Conservation (phyloP, 305 asterid species). For the Rubia peregrina region DNA sequence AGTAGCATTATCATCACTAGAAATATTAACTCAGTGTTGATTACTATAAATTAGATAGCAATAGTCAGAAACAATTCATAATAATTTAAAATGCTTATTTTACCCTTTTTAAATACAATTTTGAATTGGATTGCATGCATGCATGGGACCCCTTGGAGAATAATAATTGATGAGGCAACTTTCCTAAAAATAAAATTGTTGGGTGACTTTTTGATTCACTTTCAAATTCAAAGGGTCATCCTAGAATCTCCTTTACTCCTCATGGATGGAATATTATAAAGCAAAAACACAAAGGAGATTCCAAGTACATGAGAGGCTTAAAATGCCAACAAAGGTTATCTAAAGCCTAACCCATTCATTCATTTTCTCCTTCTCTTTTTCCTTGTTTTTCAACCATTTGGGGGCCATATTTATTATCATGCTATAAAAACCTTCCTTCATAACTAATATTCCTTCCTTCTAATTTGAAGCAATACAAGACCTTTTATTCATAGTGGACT, state of each 20-base stretch:
- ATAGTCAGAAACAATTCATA: no score
- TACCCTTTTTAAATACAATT: no score
- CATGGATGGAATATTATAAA: constrained; percentile 54
- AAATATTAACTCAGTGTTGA: no score
- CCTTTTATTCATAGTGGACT: constrained; percentile 1
- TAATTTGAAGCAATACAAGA: no score
- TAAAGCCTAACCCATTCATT: constrained; percentile 7
- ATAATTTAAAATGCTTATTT: no score
- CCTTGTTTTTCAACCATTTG: constrained; percentile 42
- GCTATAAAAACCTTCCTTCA: constrained; percentile 11
- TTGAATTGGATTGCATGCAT: neutral
- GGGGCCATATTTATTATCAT: constrained; percentile 37
- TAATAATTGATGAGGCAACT: constrained; percentile 47
- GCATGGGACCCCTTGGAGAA: constrained; percentile 36
- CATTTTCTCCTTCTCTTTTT: constrained; percentile 24
- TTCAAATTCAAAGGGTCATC: constrained; percentile 47
- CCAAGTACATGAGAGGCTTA: constrained; percentile 37
- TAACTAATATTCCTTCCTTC: no score
- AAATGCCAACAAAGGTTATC: constrained; percentile 29
- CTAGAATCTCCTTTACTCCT: constrained; percentile 78
- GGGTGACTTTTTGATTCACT: constrained; percentile 42
- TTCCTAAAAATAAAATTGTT: constrained; percentile 4
- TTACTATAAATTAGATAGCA: no score
- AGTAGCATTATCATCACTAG: no score
- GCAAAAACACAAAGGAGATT: constrained; percentile 36